Conservation (phyloP, 75 land plant species). For the Ceratopteris richardii region DNA sequence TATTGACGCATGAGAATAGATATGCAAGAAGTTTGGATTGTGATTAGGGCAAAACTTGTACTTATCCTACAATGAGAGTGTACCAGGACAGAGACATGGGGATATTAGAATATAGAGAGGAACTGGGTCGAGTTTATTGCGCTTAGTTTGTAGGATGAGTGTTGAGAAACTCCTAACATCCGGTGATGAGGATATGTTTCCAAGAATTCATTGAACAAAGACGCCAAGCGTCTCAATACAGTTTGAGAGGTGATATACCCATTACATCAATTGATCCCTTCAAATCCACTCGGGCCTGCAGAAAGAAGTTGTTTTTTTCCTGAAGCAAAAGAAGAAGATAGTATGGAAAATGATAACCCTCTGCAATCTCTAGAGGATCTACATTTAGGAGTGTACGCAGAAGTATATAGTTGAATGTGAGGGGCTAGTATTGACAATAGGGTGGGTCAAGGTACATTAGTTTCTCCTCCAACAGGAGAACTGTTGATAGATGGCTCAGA, state of each 20-base stretch:
- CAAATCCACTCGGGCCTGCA: constrained; percentile 81
- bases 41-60: too few species aligned
- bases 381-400: constrained; percentile 4
- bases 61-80: too few species aligned
- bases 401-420: constrained; percentile 1
- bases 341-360: neutral
- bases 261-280: constrained; percentile 40
- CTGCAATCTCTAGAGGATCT: neutral
- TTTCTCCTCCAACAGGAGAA: too few species aligned
- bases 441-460: too few species aligned
- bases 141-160: too few species aligned
- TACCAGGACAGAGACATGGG: too few species aligned
- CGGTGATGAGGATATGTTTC: neutral
- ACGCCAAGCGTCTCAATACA: constrained; percentile 44
- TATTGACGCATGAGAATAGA: too few species aligned
- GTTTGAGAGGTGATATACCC: constrained; percentile 61
- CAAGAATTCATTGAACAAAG: constrained; percentile 14
- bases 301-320: constrained; percentile 67
- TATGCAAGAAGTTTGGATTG: too few species aligned
- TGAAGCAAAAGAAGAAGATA: constrained; percentile 34
- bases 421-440: too few species aligned
- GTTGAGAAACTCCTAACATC: neutral
- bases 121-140: too few species aligned
- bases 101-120: too few species aligned
- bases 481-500: too few species aligned